Conservation (phyloP, 352 stramenopile genomes). For the Pythium angustatum region DNA sequence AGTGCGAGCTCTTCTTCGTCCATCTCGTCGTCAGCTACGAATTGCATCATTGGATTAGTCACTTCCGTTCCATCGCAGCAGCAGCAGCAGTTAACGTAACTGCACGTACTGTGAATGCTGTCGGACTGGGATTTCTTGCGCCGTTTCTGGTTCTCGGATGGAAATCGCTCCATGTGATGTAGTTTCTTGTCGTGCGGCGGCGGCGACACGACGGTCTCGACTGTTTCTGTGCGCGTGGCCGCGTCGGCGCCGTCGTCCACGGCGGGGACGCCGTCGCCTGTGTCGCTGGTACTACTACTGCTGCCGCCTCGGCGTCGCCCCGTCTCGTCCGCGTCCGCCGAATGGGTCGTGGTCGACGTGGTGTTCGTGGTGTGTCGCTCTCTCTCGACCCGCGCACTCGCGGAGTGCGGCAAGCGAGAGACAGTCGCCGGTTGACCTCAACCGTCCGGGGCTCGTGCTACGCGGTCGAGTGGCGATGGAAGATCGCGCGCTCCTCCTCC, state of each 20-base stretch:
- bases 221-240: slow-evolving; percentile 8
- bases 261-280: not conserved
- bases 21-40: slow-evolving; percentile 51
- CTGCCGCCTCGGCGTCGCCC: slow-evolving; percentile 11
- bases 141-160: slow-evolving; percentile 36
- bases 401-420: slow-evolving; percentile 23
- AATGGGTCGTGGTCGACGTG: slow-evolving; percentile 22
- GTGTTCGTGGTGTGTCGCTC: slow-evolving; percentile 18
- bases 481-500: not conserved
- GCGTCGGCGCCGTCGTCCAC: slow-evolving; percentile 10
- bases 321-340: slow-evolving; percentile 20
- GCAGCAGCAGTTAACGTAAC: too few species aligned
- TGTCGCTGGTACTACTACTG: slow-evolving; percentile 11
- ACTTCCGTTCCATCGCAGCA: not conserved
- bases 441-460: slow-evolving; percentile 2
- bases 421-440: slow-evolving; percentile 4
- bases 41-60: slow-evolving; percentile 1
- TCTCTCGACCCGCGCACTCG: slow-evolving; percentile 24
- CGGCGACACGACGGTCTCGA: slow-evolving; percentile 21
- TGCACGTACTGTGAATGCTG: slow-evolving; percentile 23
- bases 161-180: slow-evolving; percentile 34
- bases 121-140: slow-evolving; percentile 36
- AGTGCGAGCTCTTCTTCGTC: slow-evolving; percentile 84
- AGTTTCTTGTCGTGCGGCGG: slow-evolving; percentile 35
- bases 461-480: not conserved